phyloP scores from a whole-genome alignment of 23 red algal genomes.

The Gracilariopsis chorda region DNA sequence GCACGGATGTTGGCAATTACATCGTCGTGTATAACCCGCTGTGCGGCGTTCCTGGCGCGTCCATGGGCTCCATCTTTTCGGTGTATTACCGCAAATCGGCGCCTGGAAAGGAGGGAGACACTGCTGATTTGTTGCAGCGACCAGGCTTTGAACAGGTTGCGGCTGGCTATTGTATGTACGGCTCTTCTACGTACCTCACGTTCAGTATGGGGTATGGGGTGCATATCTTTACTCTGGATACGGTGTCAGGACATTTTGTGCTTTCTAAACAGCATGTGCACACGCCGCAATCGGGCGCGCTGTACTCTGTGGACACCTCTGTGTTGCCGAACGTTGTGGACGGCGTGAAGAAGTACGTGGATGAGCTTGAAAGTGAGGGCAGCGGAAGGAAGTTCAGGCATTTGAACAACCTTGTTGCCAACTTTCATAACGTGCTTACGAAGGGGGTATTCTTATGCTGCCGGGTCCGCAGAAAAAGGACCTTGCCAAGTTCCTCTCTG shows the following conservation, averaged over 20 bases:
- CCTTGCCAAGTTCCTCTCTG: slow-evolving; percentile 83
- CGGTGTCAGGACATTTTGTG: slow-evolving; percentile 91
- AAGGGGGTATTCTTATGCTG: slow-evolving; percentile 96
- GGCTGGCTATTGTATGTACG: slow-evolving; percentile 94
- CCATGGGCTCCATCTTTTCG: slow-evolving; percentile 90
- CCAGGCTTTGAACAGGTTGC: slow-evolving; percentile 93
- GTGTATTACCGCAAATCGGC: slow-evolving; percentile 98
- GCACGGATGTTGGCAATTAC: slow-evolving; percentile 89
- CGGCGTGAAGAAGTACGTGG: slow-evolving; percentile 80
- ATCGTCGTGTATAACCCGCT: slow-evolving; percentile 97
- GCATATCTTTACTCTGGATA: slow-evolving; percentile 90
- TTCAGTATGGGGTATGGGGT: slow-evolving; percentile 91
- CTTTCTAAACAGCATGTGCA: slow-evolving; percentile 80
- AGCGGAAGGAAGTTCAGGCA: slow-evolving; percentile 80
- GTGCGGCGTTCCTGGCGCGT: slow-evolving; percentile 78
- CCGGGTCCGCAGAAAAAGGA: slow-evolving; percentile 89
- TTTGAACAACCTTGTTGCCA: slow-evolving; percentile 86
- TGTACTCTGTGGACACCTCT: slow-evolving; percentile 90
- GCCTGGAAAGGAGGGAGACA: slow-evolving; percentile 90
- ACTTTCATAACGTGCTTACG: slow-evolving; percentile 89
- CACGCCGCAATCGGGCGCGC: slow-evolving; percentile 63
- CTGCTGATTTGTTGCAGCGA: slow-evolving; percentile 88
- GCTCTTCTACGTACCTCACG: slow-evolving; percentile 67
- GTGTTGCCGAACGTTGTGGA: slow-evolving; percentile 83
- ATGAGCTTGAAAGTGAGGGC: slow-evolving; percentile 51